phyloP scores from a whole-genome alignment of 441 rosid species.

The Capsella rubella region DNA sequence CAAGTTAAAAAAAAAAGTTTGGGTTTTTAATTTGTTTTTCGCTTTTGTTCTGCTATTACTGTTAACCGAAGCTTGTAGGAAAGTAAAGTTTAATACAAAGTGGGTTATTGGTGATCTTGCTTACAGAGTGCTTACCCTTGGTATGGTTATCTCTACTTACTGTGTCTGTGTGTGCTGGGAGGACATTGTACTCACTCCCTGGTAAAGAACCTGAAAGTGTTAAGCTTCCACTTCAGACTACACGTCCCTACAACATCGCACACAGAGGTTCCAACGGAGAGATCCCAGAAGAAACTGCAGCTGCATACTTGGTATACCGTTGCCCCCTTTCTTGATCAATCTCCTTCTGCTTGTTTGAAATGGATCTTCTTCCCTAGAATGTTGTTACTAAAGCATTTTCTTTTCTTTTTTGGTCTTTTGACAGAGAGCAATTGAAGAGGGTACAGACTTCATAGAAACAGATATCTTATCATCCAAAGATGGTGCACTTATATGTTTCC shows the following conservation, averaged over 20 bases:
- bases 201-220: slow-evolving; percentile 40
- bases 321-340: slow-evolving; percentile 8
- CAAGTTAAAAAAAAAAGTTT: not conserved
- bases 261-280: slow-evolving; percentile 88
- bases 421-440: slow-evolving; percentile 97
- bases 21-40: slow-evolving; percentile 26
- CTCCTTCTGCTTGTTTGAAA: not conserved
- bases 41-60: not conserved
- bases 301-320: slow-evolving; percentile 74
- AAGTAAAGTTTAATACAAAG: not conserved
- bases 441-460: slow-evolving; percentile 94
- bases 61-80: not conserved
- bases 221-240: slow-evolving; percentile 75
- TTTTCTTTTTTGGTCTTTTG: slow-evolving; percentile 3
- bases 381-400: not conserved
- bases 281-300: slow-evolving; percentile 48
- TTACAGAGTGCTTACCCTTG: slow-evolving; percentile 35
- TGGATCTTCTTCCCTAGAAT: not conserved
- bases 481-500: slow-evolving; percentile 86
- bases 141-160: slow-evolving; percentile 49
- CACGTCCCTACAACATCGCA: slow-evolving; percentile 89
- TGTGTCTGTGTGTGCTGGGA: slow-evolving; percentile 57
- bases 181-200: slow-evolving; percentile 80
- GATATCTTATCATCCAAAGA: slow-evolving; percentile 91
- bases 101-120: slow-evolving; percentile 15